Evolutionary conservation across 2,329 filamentous ascomycete genomes (phyloP), one percentile per base, ranked within the genome.

Genomic region (Neofusicoccum cordaticola): DNA sequence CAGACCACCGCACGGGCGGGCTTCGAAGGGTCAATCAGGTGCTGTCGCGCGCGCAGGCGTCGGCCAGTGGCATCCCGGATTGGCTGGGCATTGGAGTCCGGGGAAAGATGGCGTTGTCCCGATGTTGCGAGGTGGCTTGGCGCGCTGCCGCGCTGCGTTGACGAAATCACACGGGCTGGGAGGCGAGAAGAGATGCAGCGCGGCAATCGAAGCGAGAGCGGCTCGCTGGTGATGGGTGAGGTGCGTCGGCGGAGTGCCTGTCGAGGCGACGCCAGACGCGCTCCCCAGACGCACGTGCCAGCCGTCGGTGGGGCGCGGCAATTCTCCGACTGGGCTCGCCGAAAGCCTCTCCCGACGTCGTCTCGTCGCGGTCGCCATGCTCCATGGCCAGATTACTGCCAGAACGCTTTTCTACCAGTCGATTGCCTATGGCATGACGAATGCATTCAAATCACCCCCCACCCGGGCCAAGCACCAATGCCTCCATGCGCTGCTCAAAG

Each of bases 31-130:
- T 60, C 31, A 19, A 13, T 60, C 56, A 60, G 42, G 31, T 60
- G 42, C 56, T 60, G 42, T 60, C 56, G 41, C 56, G 56, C 56
- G 56, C 56, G 56, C 56, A 60, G 56, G n/a, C 56, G 56, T 60
- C 56, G 56, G 56, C 41, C 27, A 60, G 15, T 60, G 12, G 56
- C 41, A 35, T 60, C 15, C n/a, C 42, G 56, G 31, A 17, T 39
- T 39, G 9, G 41, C n/a, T 19, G 41, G 5, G 41, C 56, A 60
- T 60, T 45, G 47, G 56, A 35, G 15, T 9, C 6, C 44, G 6
- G 4, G 22, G 4, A 9, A 39, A 31, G 27, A 31, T 31, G 27
- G 27, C 27, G 27, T 31, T 31, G 6, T 31, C 27, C 6, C 27
- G 27, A 31, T 31, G 5, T 31, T 31, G 27, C 27, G 27, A 31